Conservation (phyloP, 768 basidiomycete genomes). For the Cystofilobasidium macerans region DNA sequence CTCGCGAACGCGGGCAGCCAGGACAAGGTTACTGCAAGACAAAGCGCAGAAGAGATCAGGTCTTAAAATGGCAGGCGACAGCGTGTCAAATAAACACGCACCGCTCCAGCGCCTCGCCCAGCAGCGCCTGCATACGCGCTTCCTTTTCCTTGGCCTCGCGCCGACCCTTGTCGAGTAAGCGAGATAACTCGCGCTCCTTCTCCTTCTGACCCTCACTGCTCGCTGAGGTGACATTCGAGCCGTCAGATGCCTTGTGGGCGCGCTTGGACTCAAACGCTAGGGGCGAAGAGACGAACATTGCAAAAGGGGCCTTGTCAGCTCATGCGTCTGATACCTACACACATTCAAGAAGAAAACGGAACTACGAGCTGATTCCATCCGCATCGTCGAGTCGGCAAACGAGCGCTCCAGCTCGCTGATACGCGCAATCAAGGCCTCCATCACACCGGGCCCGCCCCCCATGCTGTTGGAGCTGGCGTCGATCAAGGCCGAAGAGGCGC, state of each 20-base stretch:
- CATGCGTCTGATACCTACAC: background rate
- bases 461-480: background rate
- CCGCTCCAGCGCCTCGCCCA: conserved; percentile 4
- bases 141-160: conserved; percentile 6
- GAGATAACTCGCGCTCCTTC: background rate
- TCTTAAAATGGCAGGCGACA: background rate
- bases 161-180: background rate
- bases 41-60: background rate
- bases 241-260: background rate
- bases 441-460: background rate
- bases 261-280: background rate
- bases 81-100: background rate
- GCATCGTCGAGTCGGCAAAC: background rate
- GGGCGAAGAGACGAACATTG: too few relatives aligned
- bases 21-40: background rate
- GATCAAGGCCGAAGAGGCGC: background rate
- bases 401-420: background rate
- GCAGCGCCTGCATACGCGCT: background rate
- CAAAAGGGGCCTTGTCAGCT: background rate
- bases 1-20: conserved; percentile 1
- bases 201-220: background rate
- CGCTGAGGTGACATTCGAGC: too few relatives aligned
- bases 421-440: background rate
- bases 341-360: background rate
- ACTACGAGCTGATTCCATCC: background rate